A percentile compares a stretch with the other conserved stretches of the same genome.
These are phyloP conservation scores for Colletotrichum musae DNA, from an alignment of 2,329 filamentous ascomycete genomes.

Conservation along the genomic window DNA sequence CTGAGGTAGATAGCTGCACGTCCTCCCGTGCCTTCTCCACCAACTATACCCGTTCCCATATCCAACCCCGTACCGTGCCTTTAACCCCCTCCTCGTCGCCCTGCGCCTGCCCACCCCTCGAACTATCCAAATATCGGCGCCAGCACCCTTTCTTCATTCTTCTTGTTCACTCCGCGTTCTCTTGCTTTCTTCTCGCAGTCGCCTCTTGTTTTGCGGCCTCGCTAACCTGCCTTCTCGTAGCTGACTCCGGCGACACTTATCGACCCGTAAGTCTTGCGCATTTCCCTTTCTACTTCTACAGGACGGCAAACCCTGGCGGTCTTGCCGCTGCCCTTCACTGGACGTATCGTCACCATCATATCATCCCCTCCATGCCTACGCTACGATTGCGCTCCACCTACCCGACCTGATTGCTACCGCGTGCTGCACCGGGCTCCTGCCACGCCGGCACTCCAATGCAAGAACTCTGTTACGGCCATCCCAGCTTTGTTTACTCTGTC, in stretches of 20 bases:
- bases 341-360: too few species aligned
- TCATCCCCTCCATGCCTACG: background rate
- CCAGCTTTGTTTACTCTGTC: too few species aligned
- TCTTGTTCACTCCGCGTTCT: constrained; percentile 44
- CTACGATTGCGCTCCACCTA: background rate
- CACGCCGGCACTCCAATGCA: too few species aligned
- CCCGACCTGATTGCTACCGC: too few species aligned
- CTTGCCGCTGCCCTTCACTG: background rate
- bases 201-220: constrained; percentile 55
- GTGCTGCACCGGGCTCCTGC: too few species aligned
- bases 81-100: constrained; percentile 54
- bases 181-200: constrained; percentile 29
- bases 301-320: background rate
- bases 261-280: constrained; percentile 66
- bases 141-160: constrained; percentile 44
- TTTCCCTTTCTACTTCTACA: constrained; percentile 9
- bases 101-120: constrained; percentile 45
- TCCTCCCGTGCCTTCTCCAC: constrained; percentile 62
- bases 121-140: constrained; percentile 40
- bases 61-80: constrained; percentile 48
- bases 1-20: constrained; percentile 55
- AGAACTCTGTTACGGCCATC: too few species aligned
- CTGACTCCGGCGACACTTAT: constrained; percentile 73
- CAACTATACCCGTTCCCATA: constrained; percentile 52
- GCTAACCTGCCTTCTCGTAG: constrained; percentile 55